Conservation (phyloP, 371 early-diverging fungal genomes). For the Mucor circinelloides region DNA sequence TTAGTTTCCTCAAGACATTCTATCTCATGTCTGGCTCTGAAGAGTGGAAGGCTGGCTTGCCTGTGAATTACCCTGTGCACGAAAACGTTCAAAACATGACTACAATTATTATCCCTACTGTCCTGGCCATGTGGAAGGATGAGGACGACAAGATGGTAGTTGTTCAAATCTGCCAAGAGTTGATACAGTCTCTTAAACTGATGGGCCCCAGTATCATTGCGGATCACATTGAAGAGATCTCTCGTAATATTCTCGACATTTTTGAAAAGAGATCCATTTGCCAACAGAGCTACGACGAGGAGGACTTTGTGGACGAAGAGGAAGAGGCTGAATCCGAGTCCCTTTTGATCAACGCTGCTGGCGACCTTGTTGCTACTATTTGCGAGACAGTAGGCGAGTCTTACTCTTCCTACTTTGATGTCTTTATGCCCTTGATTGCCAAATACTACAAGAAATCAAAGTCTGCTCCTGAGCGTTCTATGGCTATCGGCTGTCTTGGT, state of each 20-base stretch:
- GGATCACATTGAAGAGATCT: conserved; percentile 66
- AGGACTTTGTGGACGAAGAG: conserved; percentile 74
- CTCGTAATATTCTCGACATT: conserved; percentile 63
- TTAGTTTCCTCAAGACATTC: conserved; percentile 78
- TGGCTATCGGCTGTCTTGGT: conserved; percentile 88
- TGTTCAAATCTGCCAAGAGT: conserved; percentile 72
- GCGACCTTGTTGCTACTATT: conserved; percentile 82
- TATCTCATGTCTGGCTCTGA: conserved; percentile 64
- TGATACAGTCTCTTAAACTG: conserved; percentile 66
- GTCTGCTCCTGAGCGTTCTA: conserved; percentile 78
- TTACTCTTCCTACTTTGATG: conserved; percentile 73
- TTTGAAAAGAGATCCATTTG: conserved; percentile 83
- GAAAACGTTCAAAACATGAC: conserved; percentile 76
- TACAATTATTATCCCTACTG: conserved; percentile 66
- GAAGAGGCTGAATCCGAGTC: conserved; percentile 88
- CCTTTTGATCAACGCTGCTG: conserved; percentile 76
- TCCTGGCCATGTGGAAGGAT: conserved; percentile 73
- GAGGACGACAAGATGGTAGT: conserved; percentile 88
- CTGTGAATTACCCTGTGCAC: conserved; percentile 68
- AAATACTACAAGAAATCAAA: conserved; percentile 81
- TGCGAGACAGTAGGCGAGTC: conserved; percentile 73
- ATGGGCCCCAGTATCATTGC: conserved; percentile 82
- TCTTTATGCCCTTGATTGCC: conserved; percentile 80
- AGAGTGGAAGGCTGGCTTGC: conserved; percentile 77
- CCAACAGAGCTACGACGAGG: conserved; percentile 79